Evolutionary conservation across 2,329 filamentous ascomycete species (phyloP).

Genomic region (Balansia obtecta): DNA sequence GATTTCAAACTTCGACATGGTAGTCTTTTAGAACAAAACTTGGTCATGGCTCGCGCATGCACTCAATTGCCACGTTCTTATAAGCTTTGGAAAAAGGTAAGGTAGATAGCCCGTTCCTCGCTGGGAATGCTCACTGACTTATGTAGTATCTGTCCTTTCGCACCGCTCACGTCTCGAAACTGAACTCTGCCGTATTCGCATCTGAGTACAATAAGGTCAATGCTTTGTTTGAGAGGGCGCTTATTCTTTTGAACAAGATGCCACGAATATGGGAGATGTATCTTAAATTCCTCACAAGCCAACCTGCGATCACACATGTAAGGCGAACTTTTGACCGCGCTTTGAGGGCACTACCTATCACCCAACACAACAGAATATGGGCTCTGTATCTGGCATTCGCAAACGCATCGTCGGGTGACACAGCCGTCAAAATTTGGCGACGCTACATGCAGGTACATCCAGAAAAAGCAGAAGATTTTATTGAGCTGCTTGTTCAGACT

Average conservation of each 20-base stretch:
- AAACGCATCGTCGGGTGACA: constrained; percentile 78
- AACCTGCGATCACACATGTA: constrained; percentile 81
- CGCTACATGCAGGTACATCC: constrained; percentile 96
- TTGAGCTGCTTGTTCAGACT: constrained; percentile 73
- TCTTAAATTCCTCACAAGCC: constrained; percentile 75
- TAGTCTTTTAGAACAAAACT: constrained; percentile 71
- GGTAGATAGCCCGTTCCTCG: constrained; percentile 31
- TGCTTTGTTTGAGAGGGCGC: constrained; percentile 78
- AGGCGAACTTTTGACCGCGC: constrained; percentile 86
- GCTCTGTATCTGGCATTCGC: constrained; percentile 82
- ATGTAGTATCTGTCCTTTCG: constrained; percentile 72
- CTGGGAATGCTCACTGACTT: constrained; percentile 6
- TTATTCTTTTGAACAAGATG: constrained; percentile 97
- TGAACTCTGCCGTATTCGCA: constrained; percentile 70
- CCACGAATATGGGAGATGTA: constrained; percentile 98
- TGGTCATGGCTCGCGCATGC: constrained; percentile 82
- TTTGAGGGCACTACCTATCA: constrained; percentile 79
- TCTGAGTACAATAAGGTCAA: constrained; percentile 90
- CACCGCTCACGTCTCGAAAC: constrained; percentile 64
- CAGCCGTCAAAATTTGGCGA: constrained; percentile 85
- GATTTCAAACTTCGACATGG: constrained; percentile 85
- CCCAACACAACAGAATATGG: constrained; percentile 95
- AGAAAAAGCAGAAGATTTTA: constrained; percentile 89
- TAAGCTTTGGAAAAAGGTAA: constrained; percentile 97
- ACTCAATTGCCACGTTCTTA: constrained; percentile 84